Evolutionary conservation across 352 stramenopile species (phyloP), one percentile per base, ranked within the genome.

Genomic region (Globisporangium orthogonon): DNA sequence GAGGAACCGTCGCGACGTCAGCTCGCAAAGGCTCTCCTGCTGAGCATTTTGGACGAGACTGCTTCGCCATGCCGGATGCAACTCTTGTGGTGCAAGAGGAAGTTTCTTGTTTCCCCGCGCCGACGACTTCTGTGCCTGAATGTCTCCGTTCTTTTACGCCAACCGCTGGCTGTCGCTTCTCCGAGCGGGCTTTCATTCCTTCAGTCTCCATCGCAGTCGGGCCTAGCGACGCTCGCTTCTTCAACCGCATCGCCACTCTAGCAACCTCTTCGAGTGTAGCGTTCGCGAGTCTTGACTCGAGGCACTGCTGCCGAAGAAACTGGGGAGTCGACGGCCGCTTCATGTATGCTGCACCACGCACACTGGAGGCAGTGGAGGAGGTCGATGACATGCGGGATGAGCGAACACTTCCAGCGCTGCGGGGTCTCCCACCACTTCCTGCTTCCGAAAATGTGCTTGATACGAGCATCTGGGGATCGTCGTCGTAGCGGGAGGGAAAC

Each of bases 231-330:
- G 54, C 52, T 10, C 63, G 67, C 54, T 82, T 87, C 61, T 76
- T 83, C 54, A 64, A 50, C 43, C 52, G 44, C 58, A 59, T 66
- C 9, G 58, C 47, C 11, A 52, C 53, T 39, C 49, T 47, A 5
- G 50, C 14, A 0, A 50, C 46, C 30, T 67, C 43, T 37, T 52
- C 39, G 10, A 50, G 4, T 15, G 65, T 57, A 0, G 56, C 41
- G 10, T 72, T 53, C n/a, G 60, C 52, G 50, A 74, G 54, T 37
- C 79, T 66, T 10, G 71, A 84, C 63, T 90, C 77, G 35, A 87
- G 58, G 23, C 79, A 90, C 47, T 90, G 86, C 44, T 86, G 79
- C 4, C 79, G 69, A 17, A 90, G 74, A 33, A 80, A 71, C 58
- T 87, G 77, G 4, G 77, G 67, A 4, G 73, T 88, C 35, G 77